Conservation (phyloP, 164 flowering plant species). For the Dillenia turbinata region DNA sequence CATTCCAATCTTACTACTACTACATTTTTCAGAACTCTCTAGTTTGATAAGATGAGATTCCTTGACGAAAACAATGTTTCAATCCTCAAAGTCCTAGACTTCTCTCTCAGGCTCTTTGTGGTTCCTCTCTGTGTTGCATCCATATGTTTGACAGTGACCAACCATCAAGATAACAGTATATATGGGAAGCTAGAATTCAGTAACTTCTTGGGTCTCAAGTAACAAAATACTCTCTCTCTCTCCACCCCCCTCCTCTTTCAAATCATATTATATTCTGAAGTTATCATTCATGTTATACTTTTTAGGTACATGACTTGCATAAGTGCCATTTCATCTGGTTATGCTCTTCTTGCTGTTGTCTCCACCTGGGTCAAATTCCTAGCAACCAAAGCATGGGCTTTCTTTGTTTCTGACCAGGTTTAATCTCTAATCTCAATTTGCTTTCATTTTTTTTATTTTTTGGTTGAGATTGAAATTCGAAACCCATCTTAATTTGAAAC, state of each 20-base stretch:
- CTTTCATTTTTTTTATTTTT: background rate
- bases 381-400: constrained; percentile 62
- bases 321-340: constrained; percentile 60
- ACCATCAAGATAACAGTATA: constrained; percentile 43
- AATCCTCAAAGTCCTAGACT: constrained; percentile 44
- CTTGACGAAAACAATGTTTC: constrained; percentile 23
- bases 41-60: constrained; percentile 25
- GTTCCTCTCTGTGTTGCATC: constrained; percentile 67
- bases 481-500: background rate
- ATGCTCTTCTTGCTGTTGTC: constrained; percentile 53
- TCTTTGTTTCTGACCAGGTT: constrained; percentile 95
- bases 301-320: constrained; percentile 71
- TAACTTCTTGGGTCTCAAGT: constrained; percentile 69
- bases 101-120: constrained; percentile 51
- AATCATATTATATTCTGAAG: background rate
- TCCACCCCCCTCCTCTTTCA: background rate
- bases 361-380: constrained; percentile 52
- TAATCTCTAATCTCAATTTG: background rate
- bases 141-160: constrained; percentile 65
- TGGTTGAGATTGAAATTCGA: background rate
- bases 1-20: background rate
- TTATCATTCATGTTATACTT: background rate
- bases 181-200: constrained; percentile 68
- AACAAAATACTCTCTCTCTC: constrained; percentile 9
- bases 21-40: background rate